A percentile compares a stretch with the other conserved stretches of the same genome.
Conservation (phyloP, 371 early-diverging fungal species). For the Aphelidium insulamus region DNA sequence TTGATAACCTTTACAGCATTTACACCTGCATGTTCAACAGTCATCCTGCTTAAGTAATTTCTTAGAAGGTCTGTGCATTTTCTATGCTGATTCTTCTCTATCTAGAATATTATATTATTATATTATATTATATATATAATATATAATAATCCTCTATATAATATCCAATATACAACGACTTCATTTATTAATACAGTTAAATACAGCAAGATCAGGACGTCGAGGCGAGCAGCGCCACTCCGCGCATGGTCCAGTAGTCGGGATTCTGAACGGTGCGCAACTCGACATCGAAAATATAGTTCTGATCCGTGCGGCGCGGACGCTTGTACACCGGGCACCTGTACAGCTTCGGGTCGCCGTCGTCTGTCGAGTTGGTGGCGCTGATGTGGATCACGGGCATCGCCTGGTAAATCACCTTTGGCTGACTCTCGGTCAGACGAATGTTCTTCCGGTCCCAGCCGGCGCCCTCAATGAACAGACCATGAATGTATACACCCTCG, state of each 20-base stretch:
- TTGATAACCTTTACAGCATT: too few species aligned
- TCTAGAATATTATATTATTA: too few species aligned
- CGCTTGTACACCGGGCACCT: conserved; percentile 29
- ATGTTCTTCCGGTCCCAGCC: conserved; percentile 33
- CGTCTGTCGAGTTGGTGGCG: conserved; percentile 24
- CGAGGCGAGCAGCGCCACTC: conserved; percentile 16
- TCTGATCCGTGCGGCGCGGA: conserved; percentile 11
- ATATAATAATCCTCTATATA: too few species aligned
- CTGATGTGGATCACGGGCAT: conserved; percentile 30
- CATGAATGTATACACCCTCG: conserved; percentile 34
- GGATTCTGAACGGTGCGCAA: conserved; percentile 22
- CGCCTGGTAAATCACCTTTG: conserved; percentile 23
- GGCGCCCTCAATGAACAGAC: conserved; percentile 33
- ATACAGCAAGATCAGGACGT: conserved; percentile 3
- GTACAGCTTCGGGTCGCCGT: conserved; percentile 27
- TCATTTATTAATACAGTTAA: too few species aligned
- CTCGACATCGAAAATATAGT: conserved; percentile 30
- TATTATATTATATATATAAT: too few species aligned
- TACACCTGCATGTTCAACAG: too few species aligned
- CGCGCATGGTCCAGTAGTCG: conserved; percentile 32
- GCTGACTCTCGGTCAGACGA: conserved; percentile 24
- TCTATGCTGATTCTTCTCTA: too few species aligned
- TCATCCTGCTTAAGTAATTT: too few species aligned
- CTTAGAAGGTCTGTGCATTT: too few species aligned
- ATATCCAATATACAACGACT: too few species aligned